Evolutionary conservation across 495 filamentous ascomycete genomes (phyloP).

Genomic region (Aspergillus sclerotioniger): DNA sequence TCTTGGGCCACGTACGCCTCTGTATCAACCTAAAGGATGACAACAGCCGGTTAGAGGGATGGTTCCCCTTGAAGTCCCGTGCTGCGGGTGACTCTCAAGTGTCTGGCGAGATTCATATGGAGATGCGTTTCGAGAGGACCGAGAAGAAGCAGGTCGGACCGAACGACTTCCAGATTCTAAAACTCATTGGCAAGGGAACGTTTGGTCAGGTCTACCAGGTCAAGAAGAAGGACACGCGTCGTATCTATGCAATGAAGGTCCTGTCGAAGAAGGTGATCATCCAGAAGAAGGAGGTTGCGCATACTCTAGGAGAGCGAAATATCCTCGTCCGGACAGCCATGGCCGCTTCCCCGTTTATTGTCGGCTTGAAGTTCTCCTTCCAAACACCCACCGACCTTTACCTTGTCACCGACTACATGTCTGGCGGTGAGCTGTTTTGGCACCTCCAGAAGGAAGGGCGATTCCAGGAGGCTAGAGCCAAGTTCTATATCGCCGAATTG

Average conservation of each 20-base stretch:
- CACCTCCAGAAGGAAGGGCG: slow-evolving; percentile 96
- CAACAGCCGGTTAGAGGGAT: slow-evolving; percentile 69
- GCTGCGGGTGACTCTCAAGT: slow-evolving; percentile 66
- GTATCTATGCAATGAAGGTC: slow-evolving; percentile 99
- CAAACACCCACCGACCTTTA: slow-evolving; percentile 96
- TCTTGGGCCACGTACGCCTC: slow-evolving; percentile 85
- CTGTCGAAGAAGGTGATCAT: slow-evolving; percentile 99
- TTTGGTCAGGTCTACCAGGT: slow-evolving; percentile 99
- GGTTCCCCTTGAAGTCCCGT: slow-evolving; percentile 75
- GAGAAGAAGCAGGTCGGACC: slow-evolving; percentile 92
- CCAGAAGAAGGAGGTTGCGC: slow-evolving; percentile 98
- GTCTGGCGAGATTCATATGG: slow-evolving; percentile 87
- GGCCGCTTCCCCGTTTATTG: slow-evolving; percentile 95
- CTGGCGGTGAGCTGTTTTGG: slow-evolving; percentile 97
- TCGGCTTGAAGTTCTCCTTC: slow-evolving; percentile 98
- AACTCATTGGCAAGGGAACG: slow-evolving; percentile 96
- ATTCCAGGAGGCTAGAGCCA: slow-evolving; percentile 91
- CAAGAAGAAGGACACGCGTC: slow-evolving; percentile 92
- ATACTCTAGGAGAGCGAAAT: slow-evolving; percentile 95
- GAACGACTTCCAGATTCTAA: slow-evolving; percentile 93
- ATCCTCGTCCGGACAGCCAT: slow-evolving; percentile 95
- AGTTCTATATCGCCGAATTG: slow-evolving; percentile 98
- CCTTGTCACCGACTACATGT: slow-evolving; percentile 99
- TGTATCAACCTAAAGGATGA: slow-evolving; percentile 66
- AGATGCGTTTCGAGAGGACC: slow-evolving; percentile 82